These are phyloP conservation scores for Cladophialophora exuberans DNA, from an alignment of 2,329 filamentous ascomycete genomes.

Conservation along the genomic window DNA sequence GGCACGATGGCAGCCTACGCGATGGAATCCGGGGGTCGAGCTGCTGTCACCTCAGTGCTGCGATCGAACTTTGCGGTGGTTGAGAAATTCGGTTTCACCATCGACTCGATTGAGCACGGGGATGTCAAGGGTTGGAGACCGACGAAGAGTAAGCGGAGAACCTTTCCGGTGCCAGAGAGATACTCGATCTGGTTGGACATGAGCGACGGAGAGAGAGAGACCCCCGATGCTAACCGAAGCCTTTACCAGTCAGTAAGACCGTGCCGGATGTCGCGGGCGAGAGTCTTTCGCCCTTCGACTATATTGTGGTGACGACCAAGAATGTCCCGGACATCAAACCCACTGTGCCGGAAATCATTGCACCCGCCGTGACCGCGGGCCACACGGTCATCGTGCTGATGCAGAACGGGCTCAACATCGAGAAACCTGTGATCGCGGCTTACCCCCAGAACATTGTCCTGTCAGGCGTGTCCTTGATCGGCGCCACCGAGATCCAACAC, in stretches of 20 bases:
- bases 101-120: conserved; percentile 60
- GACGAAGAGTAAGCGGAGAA: conserved; percentile 39
- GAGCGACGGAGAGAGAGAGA: too few relatives aligned
- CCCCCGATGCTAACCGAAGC: too few relatives aligned
- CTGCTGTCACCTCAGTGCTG: conserved; percentile 58
- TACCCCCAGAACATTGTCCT: conserved; percentile 58
- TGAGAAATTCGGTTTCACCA: conserved; percentile 53
- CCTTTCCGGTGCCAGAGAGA: too few relatives aligned
- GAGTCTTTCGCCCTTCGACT: conserved; percentile 53
- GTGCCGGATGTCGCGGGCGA: conserved; percentile 49
- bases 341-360: conserved; percentile 51
- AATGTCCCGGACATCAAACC: conserved; percentile 59
- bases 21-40: conserved; percentile 55
- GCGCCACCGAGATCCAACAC: conserved; percentile 50
- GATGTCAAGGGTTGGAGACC: conserved; percentile 52
- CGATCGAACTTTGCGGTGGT: conserved; percentile 60
- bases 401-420: conserved; percentile 66
- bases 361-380: conserved; percentile 54
- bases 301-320: conserved; percentile 61
- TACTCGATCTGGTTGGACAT: too few relatives aligned
- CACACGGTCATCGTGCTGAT: too few relatives aligned
- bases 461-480: conserved; percentile 57
- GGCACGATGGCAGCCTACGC: conserved; percentile 61
- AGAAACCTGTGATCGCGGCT: conserved; percentile 52
- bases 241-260: conserved; percentile 46